Base-by-base conservation (phyloP, 1,139 yeast genomes). In the Meyerozyma smithsonii region DNA sequence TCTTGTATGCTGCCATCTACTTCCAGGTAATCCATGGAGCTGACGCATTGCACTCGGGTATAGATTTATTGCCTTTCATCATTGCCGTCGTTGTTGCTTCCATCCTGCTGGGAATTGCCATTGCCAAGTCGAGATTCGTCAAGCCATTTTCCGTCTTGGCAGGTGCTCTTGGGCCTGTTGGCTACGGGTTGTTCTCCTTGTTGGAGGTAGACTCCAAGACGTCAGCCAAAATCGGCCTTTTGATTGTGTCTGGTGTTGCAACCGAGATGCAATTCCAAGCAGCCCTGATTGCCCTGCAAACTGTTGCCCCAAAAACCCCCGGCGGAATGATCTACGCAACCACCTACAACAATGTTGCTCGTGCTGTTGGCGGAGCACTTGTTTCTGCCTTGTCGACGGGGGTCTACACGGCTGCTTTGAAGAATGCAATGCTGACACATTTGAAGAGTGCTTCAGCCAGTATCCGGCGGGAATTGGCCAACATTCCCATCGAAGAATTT, bases 241-340 rank as follows among this genome's bases (percentile, higher is more conserved):
- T 64, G 38, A 66, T 69, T 33, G 39, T 64, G 14, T 36, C 47
- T 15, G 74, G 74, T 33, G 51, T 55, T 20, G 57, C 61, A 1
- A 43, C 52, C 17, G 73, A 72, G 6, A 38, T 58, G 7, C 50
- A 49, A 39, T 51, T 64, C 57, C 72, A 66, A 48, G 49, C 61
- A 10, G 37, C 58, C 2, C 41, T 64, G 11, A 52, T 62, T 15
- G 51, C 59, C 2, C 55, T 64, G 3, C 72, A 66, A 46, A 47
- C 66, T 4, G 46, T 52, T 18, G 71, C 72, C 2, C 72, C 72
- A 21, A 59, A 62, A 39, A 51, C 61, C 4, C 60, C 66, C 3
- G 72, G 72, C 11, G 61, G 65, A 8, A 54, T 56, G 19, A 68
- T 69, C 36, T 50, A 66, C 59, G 55, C 69, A 5, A 66, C 72